Evolutionary conservation across 371 early-diverging fungal genomes (phyloP).

Genomic region (Mortierella sp.): DNA sequence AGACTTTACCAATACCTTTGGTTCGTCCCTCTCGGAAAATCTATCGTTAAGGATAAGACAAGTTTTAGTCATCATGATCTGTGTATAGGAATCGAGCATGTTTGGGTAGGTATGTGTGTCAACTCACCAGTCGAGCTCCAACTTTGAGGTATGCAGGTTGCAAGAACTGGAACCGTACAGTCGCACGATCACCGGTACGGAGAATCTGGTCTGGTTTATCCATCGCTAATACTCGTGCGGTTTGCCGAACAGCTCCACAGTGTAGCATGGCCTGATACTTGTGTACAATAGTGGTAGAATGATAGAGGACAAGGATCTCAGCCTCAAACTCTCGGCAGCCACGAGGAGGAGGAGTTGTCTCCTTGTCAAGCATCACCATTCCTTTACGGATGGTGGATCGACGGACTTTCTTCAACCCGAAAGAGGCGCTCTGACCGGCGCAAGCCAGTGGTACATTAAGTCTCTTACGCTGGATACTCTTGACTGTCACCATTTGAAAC

Average conservation of each 20-base stretch:
- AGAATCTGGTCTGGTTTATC: slow-evolving; percentile 73
- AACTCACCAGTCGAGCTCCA: slow-evolving; percentile 76
- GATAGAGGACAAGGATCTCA: slow-evolving; percentile 90
- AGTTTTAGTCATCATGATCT: no score
- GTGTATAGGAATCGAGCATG: no score
- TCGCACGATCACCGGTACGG: slow-evolving; percentile 90
- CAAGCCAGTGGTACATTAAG: slow-evolving; percentile 79
- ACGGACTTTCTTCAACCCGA: slow-evolving; percentile 89
- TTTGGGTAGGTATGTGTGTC: background rate
- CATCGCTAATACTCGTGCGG: slow-evolving; percentile 85
- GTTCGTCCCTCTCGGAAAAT: slow-evolving; percentile 92
- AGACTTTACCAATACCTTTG: slow-evolving; percentile 92
- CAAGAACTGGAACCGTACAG: slow-evolving; percentile 87
- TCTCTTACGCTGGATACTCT: slow-evolving; percentile 92
- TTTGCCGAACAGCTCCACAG: slow-evolving; percentile 91
- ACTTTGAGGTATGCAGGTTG: slow-evolving; percentile 86
- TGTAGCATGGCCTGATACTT: slow-evolving; percentile 97
- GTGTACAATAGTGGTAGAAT: slow-evolving; percentile 89
- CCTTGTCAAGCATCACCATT: slow-evolving; percentile 85
- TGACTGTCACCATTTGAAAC: slow-evolving; percentile 82
- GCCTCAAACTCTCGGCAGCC: slow-evolving; percentile 89
- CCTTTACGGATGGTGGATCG: slow-evolving; percentile 87
- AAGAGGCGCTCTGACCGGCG: slow-evolving; percentile 89
- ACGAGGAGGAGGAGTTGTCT: slow-evolving; percentile 65
- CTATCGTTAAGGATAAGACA: slow-evolving; percentile 22